These are phyloP conservation scores for Saccharomyces hybrid DNA, from an alignment of 1,139 yeast genomes.

Conservation along the genomic window DNA sequence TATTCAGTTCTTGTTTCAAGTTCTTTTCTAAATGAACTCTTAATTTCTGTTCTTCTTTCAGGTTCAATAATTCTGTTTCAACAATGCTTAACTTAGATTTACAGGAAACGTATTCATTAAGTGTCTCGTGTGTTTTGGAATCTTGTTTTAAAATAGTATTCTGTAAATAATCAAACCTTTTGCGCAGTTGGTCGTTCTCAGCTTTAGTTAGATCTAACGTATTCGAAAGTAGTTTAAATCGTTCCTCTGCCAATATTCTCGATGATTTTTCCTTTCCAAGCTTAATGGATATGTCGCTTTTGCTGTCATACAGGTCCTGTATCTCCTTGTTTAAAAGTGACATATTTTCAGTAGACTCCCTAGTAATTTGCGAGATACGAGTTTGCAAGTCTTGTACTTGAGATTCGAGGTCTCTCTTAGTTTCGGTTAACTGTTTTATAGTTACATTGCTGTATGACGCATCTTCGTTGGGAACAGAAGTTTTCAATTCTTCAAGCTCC, in stretches of 20 bases:
- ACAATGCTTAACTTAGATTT: conserved; percentile 35
- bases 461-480: neutral
- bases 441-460: neutral
- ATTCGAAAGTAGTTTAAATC: conserved; percentile 34
- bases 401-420: neutral
- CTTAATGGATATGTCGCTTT: conserved; percentile 39
- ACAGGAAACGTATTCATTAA: conserved; percentile 45
- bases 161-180: conserved; percentile 44
- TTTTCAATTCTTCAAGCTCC: conserved; percentile 19
- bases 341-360: conserved; percentile 38
- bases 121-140: conserved; percentile 45
- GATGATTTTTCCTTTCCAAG: conserved; percentile 43
- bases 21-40: conserved; percentile 45
- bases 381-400: conserved; percentile 30
- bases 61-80: conserved; percentile 41
- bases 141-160: conserved; percentile 49
- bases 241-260: conserved; percentile 40
- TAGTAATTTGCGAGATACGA: conserved; percentile 33
- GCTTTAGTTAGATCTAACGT: conserved; percentile 34
- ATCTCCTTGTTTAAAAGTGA: conserved; percentile 37
- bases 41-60: conserved; percentile 49
- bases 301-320: conserved; percentile 38
- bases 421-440: neutral
- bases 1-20: conserved; percentile 47
- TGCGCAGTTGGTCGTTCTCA: conserved; percentile 41